Conservation (phyloP, 2,329 filamentous ascomycete species). For the Neurospora sp. region DNA sequence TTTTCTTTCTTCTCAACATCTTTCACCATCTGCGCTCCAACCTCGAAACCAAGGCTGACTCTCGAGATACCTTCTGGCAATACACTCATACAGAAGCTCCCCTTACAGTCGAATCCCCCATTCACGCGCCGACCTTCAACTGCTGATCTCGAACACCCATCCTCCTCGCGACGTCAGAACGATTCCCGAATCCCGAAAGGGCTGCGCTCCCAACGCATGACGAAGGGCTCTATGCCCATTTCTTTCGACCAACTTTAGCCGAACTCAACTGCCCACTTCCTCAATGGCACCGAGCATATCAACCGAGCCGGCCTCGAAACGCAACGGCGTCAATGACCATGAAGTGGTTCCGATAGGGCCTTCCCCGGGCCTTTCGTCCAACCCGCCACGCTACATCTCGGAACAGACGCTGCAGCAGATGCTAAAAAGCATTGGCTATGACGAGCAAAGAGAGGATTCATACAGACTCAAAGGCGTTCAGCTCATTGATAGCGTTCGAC, state of each 20-base stretch:
- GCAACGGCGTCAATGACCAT: conserved; percentile 4
- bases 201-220: neutral
- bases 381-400: conserved; percentile 62
- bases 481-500: conserved; percentile 78
- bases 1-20: neutral
- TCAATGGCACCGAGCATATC: conserved; percentile 13
- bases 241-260: neutral
- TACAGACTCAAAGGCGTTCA: conserved; percentile 78
- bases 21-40: neutral
- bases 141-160: neutral
- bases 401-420: conserved; percentile 70
- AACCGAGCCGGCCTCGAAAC: conserved; percentile 4
- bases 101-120: neutral
- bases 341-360: conserved; percentile 12
- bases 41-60: neutral
- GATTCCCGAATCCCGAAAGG: neutral
- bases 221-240: neutral
- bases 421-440: conserved; percentile 58
- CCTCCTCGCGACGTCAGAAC: neutral
- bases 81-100: neutral
- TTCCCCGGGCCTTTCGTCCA: conserved; percentile 34
- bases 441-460: conserved; percentile 68
- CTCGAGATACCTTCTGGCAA: neutral
- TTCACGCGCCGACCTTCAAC: neutral
- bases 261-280: neutral